Evolutionary conservation across 2,329 filamentous ascomycete species (phyloP), one percentile per base, ranked within the genome.

Genomic region (Fusarium sambucinum): DNA sequence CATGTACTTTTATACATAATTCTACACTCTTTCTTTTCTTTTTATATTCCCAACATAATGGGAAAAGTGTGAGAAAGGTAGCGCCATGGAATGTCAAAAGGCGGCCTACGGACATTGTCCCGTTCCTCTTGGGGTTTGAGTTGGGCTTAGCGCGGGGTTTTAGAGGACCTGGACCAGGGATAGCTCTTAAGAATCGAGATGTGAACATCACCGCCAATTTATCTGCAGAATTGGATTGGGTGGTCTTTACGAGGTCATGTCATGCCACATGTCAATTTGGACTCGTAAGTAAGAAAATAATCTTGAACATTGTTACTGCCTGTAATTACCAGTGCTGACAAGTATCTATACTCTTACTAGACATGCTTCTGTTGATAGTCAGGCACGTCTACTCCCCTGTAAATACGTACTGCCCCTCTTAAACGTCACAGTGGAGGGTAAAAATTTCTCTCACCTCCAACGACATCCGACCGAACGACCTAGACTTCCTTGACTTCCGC

Each of bases 381-480:
- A 59, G 47, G 52, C 42, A 46, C 41, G 13, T 21, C 21, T 38
- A 25, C 12, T 5, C 21, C 41, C 56, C 23, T 52, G 57, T 35
- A 48, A 55, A 40, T 9, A 27, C 8, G 16, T 41, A 47, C 42
- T 63, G 66, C 63, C 64, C 69, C 67, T 67, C 65, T 55, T 59
- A 66, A 74, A 74, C 72, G 72, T 74, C 72, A 74, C 72, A 69
- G 62, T 65, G 61, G 61, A 64, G 63, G 68, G 55, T 33, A 71
- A 71, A 73, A 63, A 64, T 44, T 70, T 70, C 63, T 69, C 60
- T 66, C 55, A 46, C 37, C 51, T 55, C 25, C 14, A 40, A 23
- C 32, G 8, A 33, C 45, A 25, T 25, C 19, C 19, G 21, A 19
- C 17, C 16, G 47, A 50, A 50, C 47, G 47, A 50, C 47, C 47